Conservation (phyloP, 495 filamentous ascomycete species). For the Friedmanniomyces simplex region DNA sequence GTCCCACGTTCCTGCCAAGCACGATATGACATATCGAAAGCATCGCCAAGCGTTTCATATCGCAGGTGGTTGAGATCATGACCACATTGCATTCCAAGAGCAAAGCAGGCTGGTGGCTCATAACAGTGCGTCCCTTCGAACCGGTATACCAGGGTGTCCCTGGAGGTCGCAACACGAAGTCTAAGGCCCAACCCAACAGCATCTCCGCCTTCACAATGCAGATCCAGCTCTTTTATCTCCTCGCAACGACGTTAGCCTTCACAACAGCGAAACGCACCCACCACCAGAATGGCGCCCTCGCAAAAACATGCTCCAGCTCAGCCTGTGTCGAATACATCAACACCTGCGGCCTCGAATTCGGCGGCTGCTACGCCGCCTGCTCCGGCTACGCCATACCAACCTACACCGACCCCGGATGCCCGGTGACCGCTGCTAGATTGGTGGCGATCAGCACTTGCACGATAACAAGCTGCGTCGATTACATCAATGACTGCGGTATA, state of each 20-base stretch:
- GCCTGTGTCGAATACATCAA: not conserved
- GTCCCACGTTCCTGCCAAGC: not conserved
- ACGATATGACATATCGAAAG: not conserved
- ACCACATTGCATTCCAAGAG: not conserved
- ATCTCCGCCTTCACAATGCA: not conserved
- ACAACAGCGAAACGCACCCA: not conserved
- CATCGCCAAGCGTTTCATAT: not conserved
- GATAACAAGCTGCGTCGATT: not conserved
- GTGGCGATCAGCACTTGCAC: too few relatives aligned
- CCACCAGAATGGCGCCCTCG: not conserved
- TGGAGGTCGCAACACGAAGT: too few relatives aligned
- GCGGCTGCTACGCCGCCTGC: not conserved
- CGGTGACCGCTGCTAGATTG: not conserved
- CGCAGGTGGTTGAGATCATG: not conserved
- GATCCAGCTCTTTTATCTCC: not conserved
- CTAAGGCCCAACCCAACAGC: too few relatives aligned
- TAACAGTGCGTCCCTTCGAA: not conserved
- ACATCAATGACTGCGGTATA: not conserved
- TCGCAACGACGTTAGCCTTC: not conserved
- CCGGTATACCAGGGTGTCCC: too few relatives aligned
- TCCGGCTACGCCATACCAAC: not conserved
- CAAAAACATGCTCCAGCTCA: not conserved
- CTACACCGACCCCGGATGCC: not conserved
- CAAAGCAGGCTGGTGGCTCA: not conserved
- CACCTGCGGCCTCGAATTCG: not conserved